Evolutionary conservation across 257 asterid genomes (phyloP), one percentile per base, ranked within the genome.

Genomic region (Ligustrum vulgare): DNA sequence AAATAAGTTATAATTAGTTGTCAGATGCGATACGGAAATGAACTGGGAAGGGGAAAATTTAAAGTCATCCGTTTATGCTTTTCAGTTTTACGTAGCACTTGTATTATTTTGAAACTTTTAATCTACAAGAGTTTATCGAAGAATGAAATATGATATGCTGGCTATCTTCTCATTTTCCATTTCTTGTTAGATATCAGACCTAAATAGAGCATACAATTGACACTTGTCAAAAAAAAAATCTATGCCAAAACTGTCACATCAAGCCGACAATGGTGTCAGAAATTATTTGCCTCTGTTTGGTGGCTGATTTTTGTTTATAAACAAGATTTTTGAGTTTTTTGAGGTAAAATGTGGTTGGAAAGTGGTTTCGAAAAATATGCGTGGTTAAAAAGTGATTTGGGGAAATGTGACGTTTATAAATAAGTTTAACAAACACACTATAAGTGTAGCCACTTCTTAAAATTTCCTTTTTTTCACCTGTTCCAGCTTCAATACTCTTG

Each of bases 401-500:
- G 31, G 31, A 28, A 28, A 28, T 28, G 31, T 28, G 31, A 28
- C 1, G 31, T 28, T 28, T 28, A 28, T 28, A 28, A 28, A 28
- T 1, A 28, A 28, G 31, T 28, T 28, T 28, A 28, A 0, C 31
- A 28, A 28, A 28, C 31, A 28, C 31, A 28, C 31, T 28, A 28
- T 28, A 28, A 28, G 22, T 51, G 60, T 51, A 1, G 60, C 20
- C 66, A 60, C 66, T 23, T 58, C 1, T 20, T 20, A 8, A 11
- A 22, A 60, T 23, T 22, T 23, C 56, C n/a, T 68, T 22, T 35
- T n/a, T n/a, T 72, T n/a, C 60, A 51, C 32, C 20, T 54, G 22
- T 73, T 35, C 41, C 31, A 41, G 56, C 66, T 54, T 70, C 2
- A 39, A 73, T 18, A 45, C 62, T 73, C 66, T 45, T 13, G 67